These are phyloP conservation scores for Hemisphaericaspora subhashii DNA, from an alignment of 1,139 yeast species.

Conservation along the genomic window DNA sequence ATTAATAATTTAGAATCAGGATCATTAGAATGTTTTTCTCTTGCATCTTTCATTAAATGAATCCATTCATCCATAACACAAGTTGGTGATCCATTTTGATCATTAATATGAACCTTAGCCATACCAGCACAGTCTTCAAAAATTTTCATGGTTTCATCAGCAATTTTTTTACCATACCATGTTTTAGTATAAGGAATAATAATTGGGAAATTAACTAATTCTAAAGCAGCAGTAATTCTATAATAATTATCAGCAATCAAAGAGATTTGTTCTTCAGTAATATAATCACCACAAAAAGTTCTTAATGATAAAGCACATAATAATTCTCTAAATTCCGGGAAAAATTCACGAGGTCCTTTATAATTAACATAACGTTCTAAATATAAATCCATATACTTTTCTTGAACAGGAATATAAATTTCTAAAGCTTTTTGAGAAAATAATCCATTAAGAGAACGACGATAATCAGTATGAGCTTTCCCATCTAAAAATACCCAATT, in stretches of 20 bases:
- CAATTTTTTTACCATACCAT: slow-evolving; percentile 94
- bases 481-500: slow-evolving; percentile 99
- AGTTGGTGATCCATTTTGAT: slow-evolving; percentile 71
- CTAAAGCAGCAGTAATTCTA: slow-evolving; percentile 90
- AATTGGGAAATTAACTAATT: slow-evolving; percentile 95
- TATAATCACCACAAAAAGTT: slow-evolving; percentile 94
- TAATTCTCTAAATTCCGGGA: slow-evolving; percentile 93
- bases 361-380: slow-evolving; percentile 61
- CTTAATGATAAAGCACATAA: slow-evolving; percentile 91
- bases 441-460: slow-evolving; percentile 85
- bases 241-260: slow-evolving; percentile 89
- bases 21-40: slow-evolving; percentile 46
- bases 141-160: slow-evolving; percentile 90
- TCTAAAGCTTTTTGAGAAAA: slow-evolving; percentile 84
- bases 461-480: slow-evolving; percentile 88
- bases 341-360: slow-evolving; percentile 69
- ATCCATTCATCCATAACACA: slow-evolving; percentile 98
- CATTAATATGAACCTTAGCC: slow-evolving; percentile 75
- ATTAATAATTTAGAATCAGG: slow-evolving; percentile 58
- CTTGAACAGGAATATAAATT: slow-evolving; percentile 80
- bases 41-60: slow-evolving; percentile 75
- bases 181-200: slow-evolving; percentile 94
- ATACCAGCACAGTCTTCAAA: slow-evolving; percentile 84
- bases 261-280: slow-evolving; percentile 85
- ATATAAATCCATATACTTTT: slow-evolving; percentile 78